phyloP scores from a whole-genome alignment of 495 filamentous ascomycete genomes.

The Penicillium macrosclerotiorum region DNA sequence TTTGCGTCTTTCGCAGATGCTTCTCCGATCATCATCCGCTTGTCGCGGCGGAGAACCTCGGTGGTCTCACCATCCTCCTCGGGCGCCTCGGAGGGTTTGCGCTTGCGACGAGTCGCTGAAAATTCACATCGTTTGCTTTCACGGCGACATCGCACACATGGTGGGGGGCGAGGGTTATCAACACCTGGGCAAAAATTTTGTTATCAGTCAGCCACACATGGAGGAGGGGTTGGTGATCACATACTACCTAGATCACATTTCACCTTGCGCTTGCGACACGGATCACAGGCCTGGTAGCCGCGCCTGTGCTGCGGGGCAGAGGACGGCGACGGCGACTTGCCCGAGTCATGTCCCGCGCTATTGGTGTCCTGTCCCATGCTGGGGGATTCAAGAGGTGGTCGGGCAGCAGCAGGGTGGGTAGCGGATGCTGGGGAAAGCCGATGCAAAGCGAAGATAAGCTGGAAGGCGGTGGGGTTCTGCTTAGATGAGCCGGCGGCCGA shows the following conservation, averaged over 20 bases:
- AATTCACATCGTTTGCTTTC: constrained; percentile 96
- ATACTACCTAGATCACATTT: constrained; percentile 85
- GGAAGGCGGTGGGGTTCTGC: constrained; percentile 36
- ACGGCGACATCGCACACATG: constrained; percentile 88
- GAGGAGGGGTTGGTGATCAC: constrained; percentile 16
- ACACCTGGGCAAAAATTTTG: constrained; percentile 47
- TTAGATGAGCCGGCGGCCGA: constrained; percentile 26
- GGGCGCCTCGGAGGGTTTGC: constrained; percentile 66
- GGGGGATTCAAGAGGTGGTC: constrained; percentile 11
- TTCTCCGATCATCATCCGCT: constrained; percentile 49
- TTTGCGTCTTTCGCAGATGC: constrained; percentile 29
- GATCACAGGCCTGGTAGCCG: constrained; percentile 86
- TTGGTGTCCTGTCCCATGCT: constrained; percentile 29
- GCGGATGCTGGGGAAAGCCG: constrained; percentile 35
- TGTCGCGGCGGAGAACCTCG: constrained; percentile 49
- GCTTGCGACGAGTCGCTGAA: constrained; percentile 90
- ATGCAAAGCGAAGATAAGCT: constrained; percentile 49
- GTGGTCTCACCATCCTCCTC: constrained; percentile 46
- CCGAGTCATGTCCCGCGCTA: constrained; percentile 17
- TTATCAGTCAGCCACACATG: constrained; percentile 10
- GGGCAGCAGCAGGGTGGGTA: constrained; percentile 19
- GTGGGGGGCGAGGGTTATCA: constrained; percentile 90
- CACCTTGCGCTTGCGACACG: constrained; percentile 86
- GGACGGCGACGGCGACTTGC: constrained; percentile 35
- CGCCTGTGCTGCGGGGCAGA: constrained; percentile 59